Base-by-base conservation (phyloP, 2,329 filamentous ascomycete species). In the Mollisiaceae sp. region DNA sequence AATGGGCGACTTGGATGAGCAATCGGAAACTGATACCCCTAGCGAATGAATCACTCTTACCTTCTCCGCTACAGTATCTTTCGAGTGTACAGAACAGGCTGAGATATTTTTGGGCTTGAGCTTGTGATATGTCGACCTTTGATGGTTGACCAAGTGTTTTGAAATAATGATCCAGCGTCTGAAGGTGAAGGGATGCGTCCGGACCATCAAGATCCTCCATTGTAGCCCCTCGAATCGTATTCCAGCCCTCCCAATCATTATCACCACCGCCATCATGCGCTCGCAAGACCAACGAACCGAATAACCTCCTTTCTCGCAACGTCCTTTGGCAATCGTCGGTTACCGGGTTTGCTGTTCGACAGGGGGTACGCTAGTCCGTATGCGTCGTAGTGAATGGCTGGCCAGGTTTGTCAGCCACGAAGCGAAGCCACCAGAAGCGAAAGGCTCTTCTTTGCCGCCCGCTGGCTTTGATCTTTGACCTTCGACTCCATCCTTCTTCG, bases 371-470 rank as follows among this genome's bases (percentile, higher is more conserved):
- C 50, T 54, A 54, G 50, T 32, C 24, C 27, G 32, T 4, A 54
- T 58, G n/a, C 63, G 36, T 47, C 38, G 38, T 59, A 35, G 57
- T n/a, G 39, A 43, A 43, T 15, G 57, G 22, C 57, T 27, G 39
- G 54, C 12, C 38, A 3, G 43, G 38, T 60, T 60, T 60, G 45
- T 60, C 24, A 60, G 22, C 59, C 24, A 14, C 41, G 15, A 54
- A 9, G 8, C 50, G 27, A 35, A 54, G 22, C 32, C 24, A 32
- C 27, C 27, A 32, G 27, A 32, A 32, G 27, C 27, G 27, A 32
- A 32, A 32, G 27, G 6, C 27, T 32, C 15, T 54, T 54, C 50
- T 54, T 54, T 54, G 50, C 50, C 50, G 50, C 22, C 50, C 15
- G 50, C 50, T 14, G 50, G 27, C 50, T 15, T 54, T 20, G 14